These are phyloP conservation scores for Aspergillus fructus DNA, from an alignment of 2,329 filamentous ascomycete genomes.

Conservation along the genomic window DNA sequence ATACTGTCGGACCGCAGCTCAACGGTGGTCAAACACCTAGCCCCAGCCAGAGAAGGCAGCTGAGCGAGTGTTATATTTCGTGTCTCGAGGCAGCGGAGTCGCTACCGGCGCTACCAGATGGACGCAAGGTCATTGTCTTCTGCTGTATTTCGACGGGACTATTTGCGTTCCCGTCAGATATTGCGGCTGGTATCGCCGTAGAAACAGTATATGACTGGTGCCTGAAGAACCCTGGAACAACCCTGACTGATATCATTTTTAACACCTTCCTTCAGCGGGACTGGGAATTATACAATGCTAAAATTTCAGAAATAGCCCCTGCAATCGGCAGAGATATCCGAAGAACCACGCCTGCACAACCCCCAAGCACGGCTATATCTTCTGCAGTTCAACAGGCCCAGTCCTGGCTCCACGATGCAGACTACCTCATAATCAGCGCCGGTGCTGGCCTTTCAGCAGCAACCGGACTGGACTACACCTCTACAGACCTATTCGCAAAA, in stretches of 20 bases:
- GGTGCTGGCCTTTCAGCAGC: conserved; percentile 24
- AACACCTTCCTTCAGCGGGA: conserved; percentile 21
- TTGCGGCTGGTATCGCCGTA: conserved; percentile 19
- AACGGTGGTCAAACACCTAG: not conserved
- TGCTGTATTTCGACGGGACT: conserved; percentile 27
- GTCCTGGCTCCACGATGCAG: conserved; percentile 19
- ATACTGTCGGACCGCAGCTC: conserved; percentile 25
- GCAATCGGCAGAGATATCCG: fast-evolving
- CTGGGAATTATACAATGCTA: conserved; percentile 12
- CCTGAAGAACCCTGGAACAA: conserved; percentile 8
- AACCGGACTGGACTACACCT: conserved; percentile 25
- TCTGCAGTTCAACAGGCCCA: conserved; percentile 9
- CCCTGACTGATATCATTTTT: conserved; percentile 23
- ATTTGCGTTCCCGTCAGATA: conserved; percentile 22
- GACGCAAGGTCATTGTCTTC: conserved; percentile 19
- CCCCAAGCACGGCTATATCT: not conserved
- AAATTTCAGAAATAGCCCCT: not conserved
- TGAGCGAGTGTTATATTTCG: not conserved
- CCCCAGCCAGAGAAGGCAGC: not conserved
- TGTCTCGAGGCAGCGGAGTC: not conserved
- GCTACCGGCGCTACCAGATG: not conserved
- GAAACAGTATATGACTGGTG: conserved; percentile 17
- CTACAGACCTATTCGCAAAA: conserved; percentile 19
- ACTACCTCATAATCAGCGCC: conserved; percentile 20
- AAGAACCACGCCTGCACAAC: not conserved